Percentiles rank a stretch among this genome's conserved stretches.
Conservation (phyloP, 495 filamentous ascomycete genomes). For the Penicillium ochrochloron region DNA sequence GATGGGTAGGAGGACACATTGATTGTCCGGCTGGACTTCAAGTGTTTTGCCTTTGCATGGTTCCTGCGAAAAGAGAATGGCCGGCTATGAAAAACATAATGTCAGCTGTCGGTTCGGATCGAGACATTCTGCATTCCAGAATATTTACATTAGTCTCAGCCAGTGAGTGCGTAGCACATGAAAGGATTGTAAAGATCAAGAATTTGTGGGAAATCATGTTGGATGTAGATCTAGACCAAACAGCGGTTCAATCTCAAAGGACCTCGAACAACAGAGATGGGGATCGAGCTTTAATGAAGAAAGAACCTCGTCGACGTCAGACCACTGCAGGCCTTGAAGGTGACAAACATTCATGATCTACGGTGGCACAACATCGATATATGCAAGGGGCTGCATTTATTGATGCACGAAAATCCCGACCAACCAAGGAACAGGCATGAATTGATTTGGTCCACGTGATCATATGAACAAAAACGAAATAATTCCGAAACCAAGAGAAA, state of each 20-base stretch:
- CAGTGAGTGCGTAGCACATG: not conserved
- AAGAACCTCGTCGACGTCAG: not conserved
- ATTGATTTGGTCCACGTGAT: too few species aligned
- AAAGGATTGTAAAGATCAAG: not conserved
- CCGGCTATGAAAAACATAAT: not conserved
- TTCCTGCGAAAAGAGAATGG: not conserved
- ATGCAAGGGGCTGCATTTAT: not conserved
- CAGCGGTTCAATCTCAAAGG: too few species aligned
- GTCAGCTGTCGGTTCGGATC: not conserved
- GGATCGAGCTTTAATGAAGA: too few species aligned
- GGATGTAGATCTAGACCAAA: not conserved
- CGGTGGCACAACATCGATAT: not conserved
- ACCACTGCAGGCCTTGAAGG: not conserved
- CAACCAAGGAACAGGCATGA: not conserved
- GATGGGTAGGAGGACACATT: not conserved
- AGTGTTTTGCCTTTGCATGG: not conserved
- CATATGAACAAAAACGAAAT: too few species aligned
- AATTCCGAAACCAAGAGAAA: too few species aligned
- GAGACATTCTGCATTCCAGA: not conserved
- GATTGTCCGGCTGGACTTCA: not conserved
- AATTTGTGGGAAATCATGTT: not conserved
- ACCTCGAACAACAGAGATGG: not conserved
- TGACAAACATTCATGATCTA: not conserved
- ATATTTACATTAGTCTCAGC: not conserved
- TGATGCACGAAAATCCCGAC: not conserved